Evolutionary conservation across 2,329 filamentous ascomycete species (phyloP).

Genomic region (Trichoderma koningii): DNA sequence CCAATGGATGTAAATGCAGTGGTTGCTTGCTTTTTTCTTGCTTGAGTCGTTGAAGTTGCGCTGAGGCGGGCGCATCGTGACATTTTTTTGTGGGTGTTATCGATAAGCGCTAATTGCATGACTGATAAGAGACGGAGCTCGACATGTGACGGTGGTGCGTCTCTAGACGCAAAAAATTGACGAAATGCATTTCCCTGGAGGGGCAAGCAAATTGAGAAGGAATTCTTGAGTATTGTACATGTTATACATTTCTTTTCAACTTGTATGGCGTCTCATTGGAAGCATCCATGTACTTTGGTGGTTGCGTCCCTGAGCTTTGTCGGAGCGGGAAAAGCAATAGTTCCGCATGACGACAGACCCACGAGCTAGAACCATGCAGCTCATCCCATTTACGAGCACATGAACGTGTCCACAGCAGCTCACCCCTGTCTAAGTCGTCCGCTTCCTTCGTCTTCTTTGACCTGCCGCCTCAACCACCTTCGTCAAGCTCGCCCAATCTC

Average conservation of each 20-base stretch:
- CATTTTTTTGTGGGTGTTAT: constrained; percentile 28
- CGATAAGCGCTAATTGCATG: constrained; percentile 25
- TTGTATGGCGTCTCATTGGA: neutral
- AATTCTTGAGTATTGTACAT: too few relatives aligned
- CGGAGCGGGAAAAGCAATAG: constrained; percentile 25
- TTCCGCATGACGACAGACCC: constrained; percentile 23
- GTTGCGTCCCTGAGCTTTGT: neutral
- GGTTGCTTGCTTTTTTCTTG: neutral
- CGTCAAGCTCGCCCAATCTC: neutral
- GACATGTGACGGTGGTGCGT: neutral
- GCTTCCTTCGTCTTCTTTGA: neutral
- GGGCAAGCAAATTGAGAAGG: too few relatives aligned
- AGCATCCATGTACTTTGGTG: neutral
- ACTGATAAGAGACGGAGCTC: neutral
- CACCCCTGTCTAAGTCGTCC: constrained; percentile 9
- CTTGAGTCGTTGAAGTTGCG: constrained; percentile 6
- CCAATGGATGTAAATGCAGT: neutral
- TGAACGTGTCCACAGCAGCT: constrained; percentile 30
- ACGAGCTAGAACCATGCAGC: constrained; percentile 6
- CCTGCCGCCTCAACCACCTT: neutral
- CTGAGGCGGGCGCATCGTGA: constrained; percentile 13
- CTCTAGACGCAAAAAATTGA: too few relatives aligned
- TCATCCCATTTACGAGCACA: constrained; percentile 16
- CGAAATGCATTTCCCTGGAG: too few relatives aligned
- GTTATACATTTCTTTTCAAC: too few relatives aligned